Percentiles rank a stretch among this genome's conserved stretches.
phyloP scores from a whole-genome alignment of 225 moss, liverwort and hornwort genomes.

The Pleurozium schreberi region DNA sequence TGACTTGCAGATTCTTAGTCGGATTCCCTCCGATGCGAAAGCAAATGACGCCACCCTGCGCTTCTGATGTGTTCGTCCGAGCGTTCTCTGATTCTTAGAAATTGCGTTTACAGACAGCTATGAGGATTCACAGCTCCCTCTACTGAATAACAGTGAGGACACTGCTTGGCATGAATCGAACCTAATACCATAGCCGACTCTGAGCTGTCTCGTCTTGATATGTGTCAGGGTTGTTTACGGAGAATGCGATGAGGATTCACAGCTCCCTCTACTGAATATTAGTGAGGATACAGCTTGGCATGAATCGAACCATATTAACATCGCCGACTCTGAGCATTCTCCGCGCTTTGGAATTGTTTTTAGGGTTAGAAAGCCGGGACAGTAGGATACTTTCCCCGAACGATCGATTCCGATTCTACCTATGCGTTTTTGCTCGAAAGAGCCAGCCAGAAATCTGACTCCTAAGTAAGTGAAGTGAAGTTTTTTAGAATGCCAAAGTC shows the following conservation, averaged over 20 bases:
- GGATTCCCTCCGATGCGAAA: slow-evolving; percentile 15
- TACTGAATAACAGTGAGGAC: slow-evolving; percentile 28
- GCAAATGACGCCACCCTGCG: slow-evolving; percentile 10
- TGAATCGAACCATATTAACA: slow-evolving; percentile 43
- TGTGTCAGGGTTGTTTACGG: background rate
- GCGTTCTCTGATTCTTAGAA: background rate
- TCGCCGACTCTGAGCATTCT: slow-evolving; percentile 30
- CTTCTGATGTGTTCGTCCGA: background rate
- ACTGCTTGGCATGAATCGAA: slow-evolving; percentile 40
- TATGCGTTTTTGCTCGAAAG: background rate
- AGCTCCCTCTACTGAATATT: slow-evolving; percentile 39
- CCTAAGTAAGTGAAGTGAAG: background rate
- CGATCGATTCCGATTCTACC: slow-evolving; percentile 7
- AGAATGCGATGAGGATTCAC: slow-evolving; percentile 15
- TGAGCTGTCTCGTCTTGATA: background rate
- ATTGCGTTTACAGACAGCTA: background rate
- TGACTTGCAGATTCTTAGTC: background rate
- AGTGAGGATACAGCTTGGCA: slow-evolving; percentile 46
- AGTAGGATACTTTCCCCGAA: slow-evolving; percentile 4
- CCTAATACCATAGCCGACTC: slow-evolving; percentile 29
- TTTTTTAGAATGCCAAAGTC: background rate
- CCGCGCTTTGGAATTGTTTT: background rate
- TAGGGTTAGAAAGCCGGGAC: background rate
- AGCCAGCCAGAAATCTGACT: slow-evolving; percentile 9
- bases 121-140: slow-evolving; percentile 44